phyloP scores from a whole-genome alignment of 1,139 yeast species.

The Kurtzmaniella quercitrusa region DNA sequence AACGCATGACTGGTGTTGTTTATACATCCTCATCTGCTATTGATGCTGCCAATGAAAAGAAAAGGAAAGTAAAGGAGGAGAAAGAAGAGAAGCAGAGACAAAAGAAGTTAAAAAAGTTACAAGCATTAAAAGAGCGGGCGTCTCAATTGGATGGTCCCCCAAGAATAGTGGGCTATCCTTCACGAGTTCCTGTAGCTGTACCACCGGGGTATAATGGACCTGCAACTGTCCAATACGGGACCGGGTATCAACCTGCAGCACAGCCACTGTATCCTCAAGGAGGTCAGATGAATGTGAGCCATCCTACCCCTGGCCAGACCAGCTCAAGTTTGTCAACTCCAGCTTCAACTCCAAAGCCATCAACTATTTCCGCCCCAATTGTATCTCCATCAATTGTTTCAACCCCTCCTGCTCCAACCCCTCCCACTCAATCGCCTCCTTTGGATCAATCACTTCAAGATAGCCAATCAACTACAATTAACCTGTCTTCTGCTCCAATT shows the following conservation, averaged over 20 bases:
- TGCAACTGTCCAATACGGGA: background rate
- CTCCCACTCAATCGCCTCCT: too few relatives aligned
- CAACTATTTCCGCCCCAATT: too few relatives aligned
- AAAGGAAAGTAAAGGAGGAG: slow-evolving; percentile 30
- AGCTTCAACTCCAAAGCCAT: too few relatives aligned
- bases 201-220: background rate
- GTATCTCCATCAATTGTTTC: too few relatives aligned
- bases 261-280: background rate
- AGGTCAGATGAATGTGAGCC: too few relatives aligned
- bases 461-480: too few relatives aligned
- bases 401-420: too few relatives aligned
- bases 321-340: too few relatives aligned
- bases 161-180: background rate
- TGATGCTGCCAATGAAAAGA: slow-evolving; percentile 17
- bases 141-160: slow-evolving; percentile 2
- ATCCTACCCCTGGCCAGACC: too few relatives aligned
- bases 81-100: slow-evolving; percentile 11
- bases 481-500: too few relatives aligned
- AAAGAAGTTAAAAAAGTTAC: slow-evolving; percentile 13
- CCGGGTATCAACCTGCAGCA: background rate
- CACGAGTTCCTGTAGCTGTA: slow-evolving; percentile 1
- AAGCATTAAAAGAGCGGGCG: slow-evolving; percentile 5
- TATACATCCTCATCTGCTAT: slow-evolving; percentile 14
- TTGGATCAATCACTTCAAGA: too few relatives aligned
- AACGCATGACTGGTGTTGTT: slow-evolving; percentile 36